Evolutionary conservation across 805 yeast genomes (phyloP), one percentile per base, ranked within the genome.

Genomic region (Limtongia smithiae): DNA sequence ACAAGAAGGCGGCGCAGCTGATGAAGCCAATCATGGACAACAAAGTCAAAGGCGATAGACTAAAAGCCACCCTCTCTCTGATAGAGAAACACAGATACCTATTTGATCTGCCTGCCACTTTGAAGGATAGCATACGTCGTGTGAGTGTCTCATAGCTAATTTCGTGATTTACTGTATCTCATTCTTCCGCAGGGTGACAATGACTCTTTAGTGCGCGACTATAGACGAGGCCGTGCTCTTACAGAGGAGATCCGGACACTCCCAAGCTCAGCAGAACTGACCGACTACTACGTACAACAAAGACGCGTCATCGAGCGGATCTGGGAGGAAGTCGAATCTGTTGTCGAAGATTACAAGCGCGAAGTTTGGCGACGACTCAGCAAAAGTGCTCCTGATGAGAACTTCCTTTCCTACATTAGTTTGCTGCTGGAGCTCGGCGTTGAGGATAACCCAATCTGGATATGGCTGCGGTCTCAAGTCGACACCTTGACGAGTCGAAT

Each of bases 361-460:
- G 68, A 69, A 25, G 63, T 78, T n/a, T 80, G 85, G 83, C 68
- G 70, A 15, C 66, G 68, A 37, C 68, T 84, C 38, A 57, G 62
- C 24, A 42, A 54, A 6, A 47, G 72, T 1, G 48, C 62, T 4
- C 60, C 67, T 1, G 68, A 68, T 20, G 65, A 63, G 59, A 66
- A 37, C 17, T 46, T 44, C 17, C 32, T 54, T 9, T 15, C 31
- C 8, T 35, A 37, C 5, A 51, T 54, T 25, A 33, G 75, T n/a
- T 77, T 76, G 55, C 68, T 84, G 30, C 64, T 81, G 38, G 86
- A 83, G 53, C 67, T 85, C 30, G 83, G 81, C n/a, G 74, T 77
- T 2, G 74, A 71, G 39, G 81, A 78, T 48, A 82, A 80, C 61
- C 91, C 91, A 4, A 77, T 83, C 4, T 62, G 73, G 20, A 79